Base-by-base conservation (phyloP, 345 rosid genomes). In the Kernera saxatilis region DNA sequence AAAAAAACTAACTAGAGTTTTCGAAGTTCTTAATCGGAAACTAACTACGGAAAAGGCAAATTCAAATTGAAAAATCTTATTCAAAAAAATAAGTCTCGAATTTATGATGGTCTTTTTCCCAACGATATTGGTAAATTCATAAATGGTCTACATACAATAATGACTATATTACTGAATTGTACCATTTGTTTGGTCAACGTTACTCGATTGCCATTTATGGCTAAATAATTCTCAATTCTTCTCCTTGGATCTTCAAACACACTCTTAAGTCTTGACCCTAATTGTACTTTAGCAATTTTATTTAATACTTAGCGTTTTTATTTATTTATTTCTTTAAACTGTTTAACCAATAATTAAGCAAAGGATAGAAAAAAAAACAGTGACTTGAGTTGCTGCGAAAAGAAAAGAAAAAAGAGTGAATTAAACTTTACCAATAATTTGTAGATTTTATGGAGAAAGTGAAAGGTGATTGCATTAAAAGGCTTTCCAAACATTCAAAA, bases 401-500 rank as follows among this genome's bases (percentile, higher is more conserved):
- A n/a, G n/a, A n/a, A n/a, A n/a, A n/a, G n/a, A n/a, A n/a, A n/a
- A n/a, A n/a, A n/a, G n/a, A n/a, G n/a, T n/a, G n/a, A n/a, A n/a
- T n/a, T n/a, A n/a, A n/a, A n/a, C n/a, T n/a, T n/a, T n/a, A n/a
- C n/a, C n/a, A n/a, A n/a, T n/a, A n/a, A n/a, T n/a, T n/a, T n/a
- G 18, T 6, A 51, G 60, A 67, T 67, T 2, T 17, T 21, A 9
- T 40, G 23, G 22, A 41, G 75, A 50, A 61, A 71, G 21, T n/a
- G 59, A 70, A 4, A 49, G 36, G 49, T 52, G 63, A 67, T 22
- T 32, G 78, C 73, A 68, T 60, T 52, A 33, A 74, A 67, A 59
- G 69, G 60, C 56, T 41, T 52, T 25, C 49, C 61, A 50, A 60
- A 46, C 1, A 69, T 76, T 70, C 75, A 71, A 77, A 77, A 58